These are phyloP conservation scores for Apophysomyces elegans DNA, from an alignment of 371 early-diverging fungal species.

Conservation along the genomic window DNA sequence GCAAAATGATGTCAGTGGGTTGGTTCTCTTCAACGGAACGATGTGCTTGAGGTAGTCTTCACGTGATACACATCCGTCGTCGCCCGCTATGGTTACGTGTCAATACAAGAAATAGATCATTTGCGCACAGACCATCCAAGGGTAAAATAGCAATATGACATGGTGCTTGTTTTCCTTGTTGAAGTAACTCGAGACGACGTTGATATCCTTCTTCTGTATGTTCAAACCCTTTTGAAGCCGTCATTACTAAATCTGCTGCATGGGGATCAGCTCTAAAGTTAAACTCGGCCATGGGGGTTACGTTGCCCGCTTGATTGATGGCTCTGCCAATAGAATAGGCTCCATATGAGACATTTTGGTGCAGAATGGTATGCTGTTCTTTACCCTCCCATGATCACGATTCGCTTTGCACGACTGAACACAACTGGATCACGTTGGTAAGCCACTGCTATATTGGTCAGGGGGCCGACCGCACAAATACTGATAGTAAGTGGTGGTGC, in stretches of 20 bases:
- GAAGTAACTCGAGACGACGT: conserved; percentile 18
- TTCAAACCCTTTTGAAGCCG: conserved; percentile 41
- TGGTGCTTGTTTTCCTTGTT: conserved; percentile 30
- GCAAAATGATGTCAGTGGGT: conserved; percentile 25
- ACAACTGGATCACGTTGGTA: conserved; percentile 50
- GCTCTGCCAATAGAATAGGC: conserved; percentile 16
- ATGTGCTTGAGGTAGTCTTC: conserved; percentile 27
- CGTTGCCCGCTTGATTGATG: conserved; percentile 45
- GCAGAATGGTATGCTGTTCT: background rate
- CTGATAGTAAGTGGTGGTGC: conserved; percentile 52
- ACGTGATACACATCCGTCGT: conserved; percentile 21
- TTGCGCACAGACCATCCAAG: conserved; percentile 44
- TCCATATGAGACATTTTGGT: background rate
- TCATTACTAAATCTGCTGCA: conserved; percentile 51
- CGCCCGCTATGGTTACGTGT: conserved; percentile 17
- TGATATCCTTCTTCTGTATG: conserved; percentile 25
- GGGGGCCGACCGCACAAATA: conserved; percentile 57
- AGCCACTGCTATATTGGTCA: conserved; percentile 64
- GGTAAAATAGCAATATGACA: conserved; percentile 47
- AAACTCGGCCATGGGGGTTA: conserved; percentile 58
- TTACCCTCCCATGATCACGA: conserved; percentile 61
- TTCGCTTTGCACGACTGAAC: conserved; percentile 51
- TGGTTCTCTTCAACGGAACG: conserved; percentile 17
- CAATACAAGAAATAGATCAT: background rate
- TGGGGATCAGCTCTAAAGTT: conserved; percentile 60